phyloP scores from a whole-genome alignment of 1,139 yeast species.

The Torulaspora pretoriensis region DNA sequence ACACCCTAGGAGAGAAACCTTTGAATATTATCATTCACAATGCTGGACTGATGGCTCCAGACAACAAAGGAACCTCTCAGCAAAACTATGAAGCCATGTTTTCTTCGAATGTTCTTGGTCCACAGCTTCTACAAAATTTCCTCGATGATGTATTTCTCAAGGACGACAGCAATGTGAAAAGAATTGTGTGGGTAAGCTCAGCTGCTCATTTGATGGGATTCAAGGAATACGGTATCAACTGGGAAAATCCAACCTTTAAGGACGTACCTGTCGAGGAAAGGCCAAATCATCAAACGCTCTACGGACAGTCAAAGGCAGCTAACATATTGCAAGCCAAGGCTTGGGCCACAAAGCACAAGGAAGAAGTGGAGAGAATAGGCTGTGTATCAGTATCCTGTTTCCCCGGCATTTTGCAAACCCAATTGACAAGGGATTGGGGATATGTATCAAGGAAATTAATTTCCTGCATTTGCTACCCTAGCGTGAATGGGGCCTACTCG shows the following conservation, averaged over 20 bases:
- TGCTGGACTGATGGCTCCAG: conserved; percentile 50
- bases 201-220: conserved; percentile 40
- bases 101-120: conserved; percentile 50
- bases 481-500: conserved; percentile 42
- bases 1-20: conserved; percentile 16
- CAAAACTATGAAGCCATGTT: conserved; percentile 48
- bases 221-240: conserved; percentile 40
- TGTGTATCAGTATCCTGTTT: conserved; percentile 43
- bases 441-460: conserved; percentile 11
- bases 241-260: conserved; percentile 38
- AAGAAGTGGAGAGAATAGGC: conserved; percentile 29
- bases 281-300: conserved; percentile 21
- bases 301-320: conserved; percentile 49
- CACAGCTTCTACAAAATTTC: conserved; percentile 45
- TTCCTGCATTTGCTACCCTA: conserved; percentile 25
- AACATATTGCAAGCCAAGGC: conserved; percentile 43
- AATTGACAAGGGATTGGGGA: conserved; percentile 39
- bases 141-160: conserved; percentile 43
- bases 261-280: conserved; percentile 32
- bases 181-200: conserved; percentile 50
- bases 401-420: conserved; percentile 47
- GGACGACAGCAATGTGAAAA: conserved; percentile 25
- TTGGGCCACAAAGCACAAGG: conserved; percentile 41
- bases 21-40: conserved; percentile 47
- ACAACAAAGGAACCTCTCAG: conserved; percentile 35